These are phyloP conservation scores for Juncus inflexus DNA, from an alignment of 176 grass and related monocot species.

Conservation along the genomic window DNA sequence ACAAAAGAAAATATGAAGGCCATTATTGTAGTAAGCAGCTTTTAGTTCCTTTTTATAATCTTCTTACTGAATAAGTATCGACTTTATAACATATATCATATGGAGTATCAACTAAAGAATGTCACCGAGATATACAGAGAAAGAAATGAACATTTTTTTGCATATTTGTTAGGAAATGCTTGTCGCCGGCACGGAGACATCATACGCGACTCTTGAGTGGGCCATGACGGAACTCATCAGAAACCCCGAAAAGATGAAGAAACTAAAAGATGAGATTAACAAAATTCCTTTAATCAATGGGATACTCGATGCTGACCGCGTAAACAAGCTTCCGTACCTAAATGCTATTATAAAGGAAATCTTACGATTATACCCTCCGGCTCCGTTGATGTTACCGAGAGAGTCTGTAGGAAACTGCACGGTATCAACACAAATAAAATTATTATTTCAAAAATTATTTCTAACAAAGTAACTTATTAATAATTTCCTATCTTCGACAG, in stretches of 20 bases:
- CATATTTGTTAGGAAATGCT: slow-evolving; percentile 17
- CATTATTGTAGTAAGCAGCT: too few relatives aligned
- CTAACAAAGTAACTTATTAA: too few relatives aligned
- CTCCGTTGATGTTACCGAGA: slow-evolving; percentile 27
- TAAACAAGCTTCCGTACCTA: slow-evolving; percentile 26
- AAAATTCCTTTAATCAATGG: neutral
- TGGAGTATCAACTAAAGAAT: too few relatives aligned
- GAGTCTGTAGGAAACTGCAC: slow-evolving; percentile 27
- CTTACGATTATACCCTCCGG: slow-evolving; percentile 33
- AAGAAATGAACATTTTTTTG: neutral
- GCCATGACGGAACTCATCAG: slow-evolving; percentile 31
- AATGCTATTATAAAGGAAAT: slow-evolving; percentile 32
- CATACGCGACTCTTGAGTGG: slow-evolving; percentile 13
- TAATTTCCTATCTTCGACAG: neutral
- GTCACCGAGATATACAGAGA: too few relatives aligned
- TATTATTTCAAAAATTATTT: too few relatives aligned
- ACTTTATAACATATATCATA: too few relatives aligned
- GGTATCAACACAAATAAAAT: too few relatives aligned
- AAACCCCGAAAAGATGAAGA: slow-evolving; percentile 18
- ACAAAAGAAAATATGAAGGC: too few relatives aligned
- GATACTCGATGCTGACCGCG: slow-evolving; percentile 17
- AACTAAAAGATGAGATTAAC: slow-evolving; percentile 25
- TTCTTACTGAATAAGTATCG: too few relatives aligned
- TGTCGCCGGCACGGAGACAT: neutral
- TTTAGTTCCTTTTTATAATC: too few relatives aligned